Conservation (phyloP, 108 stramenopile genomes). For the Skeletonema potamos region DNA sequence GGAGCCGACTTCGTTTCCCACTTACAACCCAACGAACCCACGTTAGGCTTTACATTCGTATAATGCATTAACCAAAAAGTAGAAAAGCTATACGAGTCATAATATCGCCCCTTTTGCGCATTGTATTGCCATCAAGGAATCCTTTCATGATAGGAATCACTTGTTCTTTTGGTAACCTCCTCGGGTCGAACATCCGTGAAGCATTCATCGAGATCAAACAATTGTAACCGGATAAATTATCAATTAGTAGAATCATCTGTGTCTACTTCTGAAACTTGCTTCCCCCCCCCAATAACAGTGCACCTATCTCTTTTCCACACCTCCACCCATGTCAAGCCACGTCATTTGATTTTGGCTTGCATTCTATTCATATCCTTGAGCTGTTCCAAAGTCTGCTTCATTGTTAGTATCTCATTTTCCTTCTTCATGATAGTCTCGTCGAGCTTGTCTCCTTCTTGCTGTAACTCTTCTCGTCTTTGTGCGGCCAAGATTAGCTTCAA, state of each 20-base stretch:
- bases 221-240: no score
- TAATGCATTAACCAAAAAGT: no score
- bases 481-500: slow-evolving; percentile 83
- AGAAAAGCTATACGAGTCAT: not conserved
- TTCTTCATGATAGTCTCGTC: slow-evolving; percentile 67
- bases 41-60: no score
- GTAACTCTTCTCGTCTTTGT: slow-evolving; percentile 85
- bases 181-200: no score
- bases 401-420: slow-evolving; percentile 34
- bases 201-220: no score
- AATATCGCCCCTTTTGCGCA: not conserved
- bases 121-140: not conserved
- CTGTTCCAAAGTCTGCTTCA: slow-evolving; percentile 26
- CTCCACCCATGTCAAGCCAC: no score
- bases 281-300: no score
- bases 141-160: not conserved
- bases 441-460: slow-evolving; percentile 81
- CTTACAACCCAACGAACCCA: not conserved
- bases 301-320: no score
- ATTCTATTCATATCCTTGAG: no score
- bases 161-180: not conserved
- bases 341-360: no score
- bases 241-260: no score
- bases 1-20: not conserved
- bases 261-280: no score